Conservation (phyloP, 2,329 filamentous ascomycete species). For the Ascochyta viciae-villosae region DNA sequence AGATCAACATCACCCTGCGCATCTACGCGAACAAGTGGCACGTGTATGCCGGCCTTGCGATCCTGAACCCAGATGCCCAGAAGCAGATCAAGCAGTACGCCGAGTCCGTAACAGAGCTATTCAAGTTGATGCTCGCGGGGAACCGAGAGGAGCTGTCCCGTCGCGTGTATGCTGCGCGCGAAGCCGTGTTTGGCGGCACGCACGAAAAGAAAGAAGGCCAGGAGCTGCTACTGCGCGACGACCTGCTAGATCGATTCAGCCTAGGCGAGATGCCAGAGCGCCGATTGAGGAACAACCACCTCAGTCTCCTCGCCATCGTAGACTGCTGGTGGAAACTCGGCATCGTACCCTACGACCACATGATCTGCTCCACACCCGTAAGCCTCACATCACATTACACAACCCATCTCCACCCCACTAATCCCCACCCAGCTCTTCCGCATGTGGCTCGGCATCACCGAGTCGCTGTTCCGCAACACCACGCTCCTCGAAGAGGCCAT, state of each 20-base stretch:
- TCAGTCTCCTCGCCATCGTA: conserved; percentile 93
- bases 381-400: conserved; percentile 35
- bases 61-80: conserved; percentile 91
- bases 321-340: conserved; percentile 96
- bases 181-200: conserved; percentile 66
- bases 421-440: conserved; percentile 72
- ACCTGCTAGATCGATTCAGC: conserved; percentile 87
- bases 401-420: not conserved
- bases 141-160: conserved; percentile 74
- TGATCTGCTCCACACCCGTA: conserved; percentile 96
- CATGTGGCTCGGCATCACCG: conserved; percentile 94
- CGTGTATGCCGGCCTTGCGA: conserved; percentile 96
- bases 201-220: conserved; percentile 60
- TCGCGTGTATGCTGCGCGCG: conserved; percentile 81
- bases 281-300: conserved; percentile 86
- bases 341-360: conserved; percentile 97
- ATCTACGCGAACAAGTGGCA: conserved; percentile 99
- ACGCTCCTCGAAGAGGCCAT: conserved; percentile 84
- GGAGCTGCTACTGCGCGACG: conserved; percentile 76
- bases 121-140: conserved; percentile 94
- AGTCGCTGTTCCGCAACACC: conserved; percentile 88
- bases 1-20: conserved; percentile 96
- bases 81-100: conserved; percentile 96
- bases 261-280: conserved; percentile 73
- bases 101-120: conserved; percentile 87